phyloP scores from a whole-genome alignment of 2,329 filamentous ascomycete genomes.

The Aphanocladium album region DNA sequence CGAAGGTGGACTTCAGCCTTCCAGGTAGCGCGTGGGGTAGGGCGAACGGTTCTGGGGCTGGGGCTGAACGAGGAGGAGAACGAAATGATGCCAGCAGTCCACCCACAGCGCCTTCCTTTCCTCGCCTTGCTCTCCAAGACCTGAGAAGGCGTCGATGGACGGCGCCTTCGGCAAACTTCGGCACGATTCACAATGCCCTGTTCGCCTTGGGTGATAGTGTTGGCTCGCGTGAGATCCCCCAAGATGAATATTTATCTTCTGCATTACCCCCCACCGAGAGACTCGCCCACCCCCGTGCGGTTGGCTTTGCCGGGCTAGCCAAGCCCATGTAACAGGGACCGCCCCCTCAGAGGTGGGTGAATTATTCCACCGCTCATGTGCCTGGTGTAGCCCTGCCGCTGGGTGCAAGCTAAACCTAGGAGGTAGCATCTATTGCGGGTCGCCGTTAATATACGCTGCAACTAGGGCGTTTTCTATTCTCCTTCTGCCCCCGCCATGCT shows the following conservation, averaged over 20 bases:
- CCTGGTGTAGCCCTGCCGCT: too few relatives aligned
- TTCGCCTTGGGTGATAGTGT: background rate
- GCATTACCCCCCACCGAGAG: background rate
- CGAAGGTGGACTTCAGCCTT: background rate
- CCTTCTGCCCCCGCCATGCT: background rate
- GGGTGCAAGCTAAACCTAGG: background rate
- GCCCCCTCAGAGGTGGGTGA: background rate
- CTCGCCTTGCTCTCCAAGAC: background rate
- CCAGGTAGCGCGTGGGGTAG: background rate
- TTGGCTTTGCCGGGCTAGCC: background rate
- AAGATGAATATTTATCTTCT: background rate
- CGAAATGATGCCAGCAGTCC: background rate
- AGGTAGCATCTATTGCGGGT: constrained; percentile 1
- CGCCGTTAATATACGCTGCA: background rate
- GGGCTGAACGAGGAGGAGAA: background rate
- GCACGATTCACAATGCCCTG: background rate
- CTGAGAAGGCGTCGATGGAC: background rate
- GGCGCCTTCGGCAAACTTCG: background rate
- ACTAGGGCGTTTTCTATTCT: background rate
- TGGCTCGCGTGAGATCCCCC: background rate
- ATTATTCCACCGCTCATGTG: background rate
- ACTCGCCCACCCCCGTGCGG: background rate
- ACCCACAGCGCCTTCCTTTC: background rate
- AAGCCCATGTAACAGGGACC: background rate
- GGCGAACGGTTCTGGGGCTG: background rate